Conservation (phyloP, 2,329 filamentous ascomycete genomes). For the Blastomyces parvus region DNA sequence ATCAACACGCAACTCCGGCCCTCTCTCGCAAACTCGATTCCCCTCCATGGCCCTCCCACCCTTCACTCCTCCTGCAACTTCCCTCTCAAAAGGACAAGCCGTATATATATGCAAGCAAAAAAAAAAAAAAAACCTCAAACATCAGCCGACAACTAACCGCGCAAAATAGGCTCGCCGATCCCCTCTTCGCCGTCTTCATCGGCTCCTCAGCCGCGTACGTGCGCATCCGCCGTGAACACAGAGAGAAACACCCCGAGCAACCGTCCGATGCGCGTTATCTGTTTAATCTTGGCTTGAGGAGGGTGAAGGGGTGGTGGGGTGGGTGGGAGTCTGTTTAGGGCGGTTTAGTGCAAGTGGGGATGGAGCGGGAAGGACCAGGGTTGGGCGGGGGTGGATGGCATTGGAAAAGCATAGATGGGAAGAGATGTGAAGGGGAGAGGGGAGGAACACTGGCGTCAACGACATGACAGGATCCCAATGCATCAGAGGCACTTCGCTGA, state of each 20-base stretch:
- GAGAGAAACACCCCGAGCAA: conserved; percentile 36
- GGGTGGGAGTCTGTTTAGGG: conserved; percentile 21
- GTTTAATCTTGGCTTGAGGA: conserved; percentile 22
- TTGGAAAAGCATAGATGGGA: background rate
- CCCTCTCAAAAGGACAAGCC: background rate
- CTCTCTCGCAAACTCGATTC: background rate
- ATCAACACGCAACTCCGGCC: background rate
- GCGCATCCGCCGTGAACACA: conserved; percentile 47
- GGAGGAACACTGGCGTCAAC: background rate
- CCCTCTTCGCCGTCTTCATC: conserved; percentile 46
- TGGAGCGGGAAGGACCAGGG: background rate
- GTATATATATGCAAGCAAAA: background rate
- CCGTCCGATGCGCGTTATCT: conserved; percentile 27
- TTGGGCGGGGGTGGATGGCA: background rate
- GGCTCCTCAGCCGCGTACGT: conserved; percentile 44
- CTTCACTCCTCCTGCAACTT: background rate
- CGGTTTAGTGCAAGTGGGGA: background rate
- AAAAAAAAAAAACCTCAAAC: too few species aligned
- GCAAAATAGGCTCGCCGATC: conserved; percentile 41
- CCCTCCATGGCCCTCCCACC: background rate
- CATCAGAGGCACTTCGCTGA: background rate
- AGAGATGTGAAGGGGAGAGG: background rate
- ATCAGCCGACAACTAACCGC: background rate
- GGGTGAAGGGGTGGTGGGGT: conserved; percentile 33
- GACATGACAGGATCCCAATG: background rate